Evolutionary conservation across 2,329 filamentous ascomycete species (phyloP), one percentile per base, ranked within the genome.

Genomic region (Cryphonectria parasitica): DNA sequence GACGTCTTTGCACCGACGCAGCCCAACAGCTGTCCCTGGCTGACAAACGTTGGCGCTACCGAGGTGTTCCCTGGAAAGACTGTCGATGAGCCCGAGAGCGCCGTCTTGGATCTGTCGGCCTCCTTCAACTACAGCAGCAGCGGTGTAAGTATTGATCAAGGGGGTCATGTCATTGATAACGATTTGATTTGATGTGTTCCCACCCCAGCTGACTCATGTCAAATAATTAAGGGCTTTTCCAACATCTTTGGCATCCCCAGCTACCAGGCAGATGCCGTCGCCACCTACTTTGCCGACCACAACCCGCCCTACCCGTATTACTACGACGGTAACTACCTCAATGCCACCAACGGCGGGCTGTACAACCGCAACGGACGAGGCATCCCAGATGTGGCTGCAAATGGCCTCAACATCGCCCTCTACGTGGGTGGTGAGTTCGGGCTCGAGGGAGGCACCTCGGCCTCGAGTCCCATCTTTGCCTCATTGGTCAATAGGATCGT

Each of bases 401-500:
- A 77, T 1, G 76, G 75, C 41, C 74, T 78, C 64, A 75, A 75
- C 25, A 75, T 76, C 61, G 70, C 78, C 8, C 74, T 78, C 1
- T 73, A 75, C 4, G 70, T 75, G 22, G 74, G 75, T 66, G 78
- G 74, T 72, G 75, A 7, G 75, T 87, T 75, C 74, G 74, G 74
- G 28, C 73, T 72, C 22, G 73, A 77, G 34, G 83, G 82, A n/a
- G 87, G 88, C 15, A 87, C 85, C 4, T 85, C 83, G 34, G 86
- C 88, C 43, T 85, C 89, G 0, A 79, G 87, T 0, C 91, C 91
- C 0, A 80, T 88, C 0, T 87, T 88, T 34, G 86, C 87, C 0
- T 86, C 83, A 8, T 82, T 92, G 64, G 80, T 92, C 56, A 82
- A 86, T 1, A 83, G 92, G 4, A 79, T 92, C 69, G 92, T 92